Conservation (phyloP, 2,329 filamentous ascomycete species). For the Ceratocystis papillata region DNA sequence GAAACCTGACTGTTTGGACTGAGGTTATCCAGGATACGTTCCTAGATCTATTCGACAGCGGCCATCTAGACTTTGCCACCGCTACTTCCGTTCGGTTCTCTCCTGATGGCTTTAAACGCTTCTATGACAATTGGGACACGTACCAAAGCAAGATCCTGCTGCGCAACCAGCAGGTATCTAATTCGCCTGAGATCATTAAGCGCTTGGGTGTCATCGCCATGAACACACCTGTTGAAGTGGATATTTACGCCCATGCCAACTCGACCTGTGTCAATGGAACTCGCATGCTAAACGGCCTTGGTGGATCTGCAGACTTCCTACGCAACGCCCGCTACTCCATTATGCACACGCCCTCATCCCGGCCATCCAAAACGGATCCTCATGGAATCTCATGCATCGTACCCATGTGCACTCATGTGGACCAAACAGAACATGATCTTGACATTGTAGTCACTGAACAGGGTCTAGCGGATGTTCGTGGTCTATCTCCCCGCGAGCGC, state of each 20-base stretch:
- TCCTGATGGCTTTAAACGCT: constrained; percentile 79
- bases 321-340: constrained; percentile 72
- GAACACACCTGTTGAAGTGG: constrained; percentile 90
- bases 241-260: constrained; percentile 92
- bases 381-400: constrained; percentile 77
- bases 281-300: constrained; percentile 77
- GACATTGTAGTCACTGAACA: constrained; percentile 70
- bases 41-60: constrained; percentile 82
- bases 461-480: constrained; percentile 75
- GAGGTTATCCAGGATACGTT: constrained; percentile 89
- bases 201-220: constrained; percentile 81
- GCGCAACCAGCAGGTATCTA: constrained; percentile 77
- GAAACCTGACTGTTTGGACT: constrained; percentile 84
- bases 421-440: constrained; percentile 87
- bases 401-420: constrained; percentile 86
- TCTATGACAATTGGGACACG: constrained; percentile 73
- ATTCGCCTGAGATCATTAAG: constrained; percentile 82
- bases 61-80: constrained; percentile 78
- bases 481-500: constrained; percentile 66
- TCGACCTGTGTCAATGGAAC: constrained; percentile 79
- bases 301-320: constrained; percentile 72
- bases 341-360: constrained; percentile 81
- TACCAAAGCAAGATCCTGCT: constrained; percentile 77
- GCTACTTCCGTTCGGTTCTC: constrained; percentile 86
- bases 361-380: constrained; percentile 72